Conservation (phyloP, 176 grass and related monocot species). For the Bolboschoenus planiculmis region DNA sequence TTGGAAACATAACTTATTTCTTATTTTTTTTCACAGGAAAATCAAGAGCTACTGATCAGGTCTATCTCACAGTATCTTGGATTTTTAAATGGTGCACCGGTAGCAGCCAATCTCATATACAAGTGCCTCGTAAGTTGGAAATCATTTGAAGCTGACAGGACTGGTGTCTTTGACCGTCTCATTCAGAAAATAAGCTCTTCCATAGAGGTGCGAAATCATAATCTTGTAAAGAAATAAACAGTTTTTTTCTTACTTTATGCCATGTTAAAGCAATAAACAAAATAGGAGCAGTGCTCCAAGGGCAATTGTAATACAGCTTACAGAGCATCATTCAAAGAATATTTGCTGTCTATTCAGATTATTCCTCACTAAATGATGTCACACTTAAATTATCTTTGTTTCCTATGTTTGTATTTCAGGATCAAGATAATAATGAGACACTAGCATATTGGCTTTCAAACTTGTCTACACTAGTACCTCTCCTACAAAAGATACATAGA, state of each 20-base stretch:
- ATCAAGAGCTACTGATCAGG: conserved; percentile 52
- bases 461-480: conserved; percentile 53
- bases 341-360: neutral
- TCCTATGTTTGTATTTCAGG: conserved; percentile 36
- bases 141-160: conserved; percentile 84
- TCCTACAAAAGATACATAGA: conserved; percentile 63
- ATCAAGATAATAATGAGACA: conserved; percentile 45
- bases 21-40: conserved; percentile 37
- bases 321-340: neutral
- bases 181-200: conserved; percentile 55
- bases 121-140: conserved; percentile 60
- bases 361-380: neutral
- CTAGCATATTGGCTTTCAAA: conserved; percentile 74
- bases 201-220: conserved; percentile 41
- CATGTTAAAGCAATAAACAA: neutral
- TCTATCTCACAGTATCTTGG: conserved; percentile 60
- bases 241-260: neutral
- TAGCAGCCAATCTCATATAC: conserved; percentile 66
- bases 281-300: neutral
- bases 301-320: neutral
- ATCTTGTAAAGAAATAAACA: conserved; percentile 13
- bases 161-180: conserved; percentile 46
- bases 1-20: conserved; percentile 16
- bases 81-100: conserved; percentile 52
- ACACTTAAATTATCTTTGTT: conserved; percentile 13